Evolutionary conservation across 306 rosid genomes (phyloP).

Genomic region (Quercus rubra): DNA sequence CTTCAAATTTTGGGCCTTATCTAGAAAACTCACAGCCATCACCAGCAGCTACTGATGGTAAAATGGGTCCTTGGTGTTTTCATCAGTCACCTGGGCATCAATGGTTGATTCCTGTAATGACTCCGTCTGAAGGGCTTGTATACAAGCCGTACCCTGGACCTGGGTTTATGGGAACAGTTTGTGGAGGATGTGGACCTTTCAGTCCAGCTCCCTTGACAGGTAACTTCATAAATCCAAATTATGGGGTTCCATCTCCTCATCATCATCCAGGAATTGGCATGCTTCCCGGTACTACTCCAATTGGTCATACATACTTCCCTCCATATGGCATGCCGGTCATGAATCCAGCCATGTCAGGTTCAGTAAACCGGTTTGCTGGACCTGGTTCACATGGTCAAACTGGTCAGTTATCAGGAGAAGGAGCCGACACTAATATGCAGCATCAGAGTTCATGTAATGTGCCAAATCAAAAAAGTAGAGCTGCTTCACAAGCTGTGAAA

Average conservation of each 20-base stretch:
- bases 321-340: constrained; percentile 63
- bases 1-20: constrained; percentile 44
- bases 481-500: constrained; percentile 29
- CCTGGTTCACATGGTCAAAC: constrained; percentile 27
- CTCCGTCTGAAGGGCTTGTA: constrained; percentile 89
- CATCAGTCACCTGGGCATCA: constrained; percentile 76
- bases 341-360: constrained; percentile 53
- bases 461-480: constrained; percentile 38
- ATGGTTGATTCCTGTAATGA: constrained; percentile 84
- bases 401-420: constrained; percentile 30
- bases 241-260: constrained; percentile 51
- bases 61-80: constrained; percentile 63
- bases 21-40: constrained; percentile 45
- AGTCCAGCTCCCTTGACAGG: constrained; percentile 45
- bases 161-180: constrained; percentile 49
- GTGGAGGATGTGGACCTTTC: constrained; percentile 70
- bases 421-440: constrained; percentile 28
- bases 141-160: constrained; percentile 89
- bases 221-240: constrained; percentile 51
- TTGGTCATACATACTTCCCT: constrained; percentile 53
- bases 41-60: constrained; percentile 42
- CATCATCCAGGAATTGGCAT: constrained; percentile 53
- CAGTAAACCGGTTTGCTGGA: constrained; percentile 39
- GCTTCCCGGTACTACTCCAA: constrained; percentile 45
- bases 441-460: constrained; percentile 43